Evolutionary conservation across 1,284 basidiomycete genomes (phyloP), one percentile per base, ranked within the genome.

Genomic region (Malassezia brasiliensis): DNA sequence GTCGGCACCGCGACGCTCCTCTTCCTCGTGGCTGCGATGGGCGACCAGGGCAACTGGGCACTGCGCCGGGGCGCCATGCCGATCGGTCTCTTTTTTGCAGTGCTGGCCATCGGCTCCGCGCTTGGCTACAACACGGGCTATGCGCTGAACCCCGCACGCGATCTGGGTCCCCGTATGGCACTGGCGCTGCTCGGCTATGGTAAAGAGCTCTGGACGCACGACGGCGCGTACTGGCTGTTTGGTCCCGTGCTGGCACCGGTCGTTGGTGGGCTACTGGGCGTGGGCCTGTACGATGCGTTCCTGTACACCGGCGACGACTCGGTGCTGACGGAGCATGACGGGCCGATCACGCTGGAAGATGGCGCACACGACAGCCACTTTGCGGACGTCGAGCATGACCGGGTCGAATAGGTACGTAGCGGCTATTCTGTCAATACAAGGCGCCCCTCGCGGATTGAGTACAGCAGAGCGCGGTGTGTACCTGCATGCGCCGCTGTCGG

Each of bases 171-270:
- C 0, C 76, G 83, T 3, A 70, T 84, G 46, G 75, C 83, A 64
- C 81, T 81, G 1, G 79, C 81, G 39, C 79, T 83, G 77, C 79
- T 79, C 5, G 81, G 83, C 25, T 85, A 84, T 63, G 82, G 82
- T 14, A 68, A 35, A 31, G 77, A 76, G 56, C 79, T 72, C 2
- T 74, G 66, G 60, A 68, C 76, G 28, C 80, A 77, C 62, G 76
- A 79, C 55, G 79, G 77, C 64, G 83, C 84, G 59, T 88, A 86
- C 67, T 88, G 85, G 85, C 57, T 86, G 14, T 87, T 86, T 86
- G 83, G 83, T 62, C 81, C 83, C 12, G 53, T 63, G 53, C 5
- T 68, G 35, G 56, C 52, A 15, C 59, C 58, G 47, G 65, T 75
- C 34, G 11, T 59, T 11, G 76, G 76, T 10, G 76, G 67, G 22